These are phyloP conservation scores for Trametes hirsuta DNA, from an alignment of 1,284 basidiomycete species.

Conservation along the genomic window DNA sequence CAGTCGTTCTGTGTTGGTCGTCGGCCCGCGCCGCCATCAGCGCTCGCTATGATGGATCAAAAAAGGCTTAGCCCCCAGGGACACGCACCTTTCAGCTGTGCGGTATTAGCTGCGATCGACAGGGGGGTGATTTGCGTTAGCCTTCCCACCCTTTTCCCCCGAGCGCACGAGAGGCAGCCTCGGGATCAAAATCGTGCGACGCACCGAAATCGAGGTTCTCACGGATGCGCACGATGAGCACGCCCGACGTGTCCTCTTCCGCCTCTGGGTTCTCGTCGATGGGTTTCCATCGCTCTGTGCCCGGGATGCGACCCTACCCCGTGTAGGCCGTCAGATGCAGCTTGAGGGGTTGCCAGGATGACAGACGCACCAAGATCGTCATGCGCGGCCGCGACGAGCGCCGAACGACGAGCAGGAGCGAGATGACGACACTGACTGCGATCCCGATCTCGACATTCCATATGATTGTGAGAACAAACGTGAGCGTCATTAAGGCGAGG, in stretches of 20 bases:
- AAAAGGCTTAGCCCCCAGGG: neutral
- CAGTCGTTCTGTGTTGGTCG: conserved; percentile 63
- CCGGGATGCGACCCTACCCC: conserved; percentile 74
- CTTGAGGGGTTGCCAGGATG: neutral
- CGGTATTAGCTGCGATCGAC: conserved; percentile 73
- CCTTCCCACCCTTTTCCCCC: neutral
- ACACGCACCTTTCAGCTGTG: conserved; percentile 74
- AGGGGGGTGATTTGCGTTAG: conserved; percentile 1
- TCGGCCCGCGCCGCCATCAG: conserved; percentile 1
- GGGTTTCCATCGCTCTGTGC: conserved; percentile 81
- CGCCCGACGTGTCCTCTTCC: conserved; percentile 76
- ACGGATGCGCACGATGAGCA: conserved; percentile 79
- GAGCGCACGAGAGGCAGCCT: neutral
- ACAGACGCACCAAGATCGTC: conserved; percentile 59
- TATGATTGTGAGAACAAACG: conserved; percentile 80
- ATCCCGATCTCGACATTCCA: conserved; percentile 83
- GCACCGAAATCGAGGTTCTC: conserved; percentile 83
- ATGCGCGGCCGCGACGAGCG: conserved; percentile 80
- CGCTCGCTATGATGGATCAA: conserved; percentile 7
- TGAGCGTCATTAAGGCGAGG: conserved; percentile 80
- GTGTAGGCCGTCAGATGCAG: neutral
- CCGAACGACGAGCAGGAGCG: conserved; percentile 85
- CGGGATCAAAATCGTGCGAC: conserved; percentile 21
- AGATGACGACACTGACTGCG: conserved; percentile 81
- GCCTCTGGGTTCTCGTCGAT: conserved; percentile 79